Percentiles rank a stretch among this genome's conserved stretches.
Evolutionary conservation across 2,329 filamentous ascomycete genomes (phyloP).

Genomic region (Celoporthe dispersa): DNA sequence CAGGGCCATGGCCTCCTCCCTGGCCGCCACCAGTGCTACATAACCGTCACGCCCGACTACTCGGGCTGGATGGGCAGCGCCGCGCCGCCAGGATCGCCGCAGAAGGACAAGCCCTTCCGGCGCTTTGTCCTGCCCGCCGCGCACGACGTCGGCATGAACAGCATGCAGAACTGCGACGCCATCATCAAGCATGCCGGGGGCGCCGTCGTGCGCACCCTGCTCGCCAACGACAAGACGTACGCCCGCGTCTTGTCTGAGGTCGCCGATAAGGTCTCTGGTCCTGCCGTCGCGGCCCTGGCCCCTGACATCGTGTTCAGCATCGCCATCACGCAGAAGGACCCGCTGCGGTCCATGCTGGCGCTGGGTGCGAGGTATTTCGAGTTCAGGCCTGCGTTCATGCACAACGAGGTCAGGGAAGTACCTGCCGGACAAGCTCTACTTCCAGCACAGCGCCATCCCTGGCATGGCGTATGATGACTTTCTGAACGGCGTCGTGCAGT

Average conservation of each 20-base stretch:
- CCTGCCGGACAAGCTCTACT: constrained; percentile 52
- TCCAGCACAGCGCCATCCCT: constrained; percentile 55
- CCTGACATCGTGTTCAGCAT: constrained; percentile 51
- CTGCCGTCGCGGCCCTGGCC: constrained; percentile 38
- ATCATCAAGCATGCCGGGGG: constrained; percentile 45
- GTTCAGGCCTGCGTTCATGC: constrained; percentile 54
- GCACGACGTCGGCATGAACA: constrained; percentile 58
- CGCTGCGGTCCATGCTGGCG: constrained; percentile 46
- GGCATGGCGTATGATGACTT: constrained; percentile 53
- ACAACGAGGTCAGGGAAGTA: constrained; percentile 44
- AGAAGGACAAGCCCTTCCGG: constrained; percentile 46
- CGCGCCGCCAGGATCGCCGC: constrained; percentile 44
- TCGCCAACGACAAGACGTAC: constrained; percentile 34
- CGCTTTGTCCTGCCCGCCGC: constrained; percentile 49
- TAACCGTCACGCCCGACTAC: constrained; percentile 49
- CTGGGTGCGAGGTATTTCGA: constrained; percentile 57
- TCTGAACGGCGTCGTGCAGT: constrained; percentile 45
- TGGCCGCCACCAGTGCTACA: constrained; percentile 48
- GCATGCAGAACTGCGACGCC: constrained; percentile 46
- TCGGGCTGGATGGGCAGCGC: constrained; percentile 48
- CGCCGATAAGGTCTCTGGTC: constrained; percentile 35
- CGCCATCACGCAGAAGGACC: constrained; percentile 56
- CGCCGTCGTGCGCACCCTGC: constrained; percentile 36
- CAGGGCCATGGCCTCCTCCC: constrained; percentile 47
- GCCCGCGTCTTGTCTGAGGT: constrained; percentile 32